Evolutionary conservation across 768 basidiomycete genomes (phyloP).

Genomic region (Xanthoconium stramineum): DNA sequence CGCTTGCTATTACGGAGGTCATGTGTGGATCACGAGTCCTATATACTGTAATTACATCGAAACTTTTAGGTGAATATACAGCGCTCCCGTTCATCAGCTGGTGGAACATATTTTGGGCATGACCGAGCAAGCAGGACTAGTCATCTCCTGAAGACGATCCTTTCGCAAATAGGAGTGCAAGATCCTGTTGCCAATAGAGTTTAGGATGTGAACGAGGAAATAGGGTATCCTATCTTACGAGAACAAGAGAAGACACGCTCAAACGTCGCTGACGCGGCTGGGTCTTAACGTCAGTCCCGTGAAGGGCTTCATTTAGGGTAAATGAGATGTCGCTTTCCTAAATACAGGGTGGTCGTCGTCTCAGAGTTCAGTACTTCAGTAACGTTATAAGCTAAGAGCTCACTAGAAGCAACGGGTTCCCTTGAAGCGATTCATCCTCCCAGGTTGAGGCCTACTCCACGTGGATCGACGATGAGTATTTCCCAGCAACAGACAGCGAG

Average conservation of each 20-base stretch:
- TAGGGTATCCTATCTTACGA: slow-evolving; percentile 15
- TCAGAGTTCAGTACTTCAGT: background rate
- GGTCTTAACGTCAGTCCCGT: background rate
- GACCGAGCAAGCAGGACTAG: background rate
- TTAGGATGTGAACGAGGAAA: background rate
- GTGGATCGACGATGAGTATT: slow-evolving; percentile 2
- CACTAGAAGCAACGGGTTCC: background rate
- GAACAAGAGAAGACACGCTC: slow-evolving; percentile 20
- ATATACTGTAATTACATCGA: too few relatives aligned
- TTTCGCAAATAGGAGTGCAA: slow-evolving; percentile 17
- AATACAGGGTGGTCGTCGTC: too few relatives aligned
- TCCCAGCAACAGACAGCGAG: slow-evolving; percentile 11
- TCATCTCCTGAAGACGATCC: background rate
- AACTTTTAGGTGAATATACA: background rate
- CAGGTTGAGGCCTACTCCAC: slow-evolving; percentile 9
- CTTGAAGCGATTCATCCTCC: background rate
- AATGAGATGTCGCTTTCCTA: slow-evolving; percentile 10
- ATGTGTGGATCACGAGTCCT: background rate
- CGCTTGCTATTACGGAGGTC: background rate
- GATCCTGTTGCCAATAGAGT: slow-evolving; percentile 16
- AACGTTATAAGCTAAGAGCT: background rate
- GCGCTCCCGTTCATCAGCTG: background rate
- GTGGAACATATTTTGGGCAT: background rate
- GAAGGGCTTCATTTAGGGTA: slow-evolving; percentile 4
- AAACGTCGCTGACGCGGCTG: slow-evolving; percentile 7